Evolutionary conservation across 441 rosid genomes (phyloP), one percentile per base, ranked within the genome.

Genomic region (Breynia disticha): DNA sequence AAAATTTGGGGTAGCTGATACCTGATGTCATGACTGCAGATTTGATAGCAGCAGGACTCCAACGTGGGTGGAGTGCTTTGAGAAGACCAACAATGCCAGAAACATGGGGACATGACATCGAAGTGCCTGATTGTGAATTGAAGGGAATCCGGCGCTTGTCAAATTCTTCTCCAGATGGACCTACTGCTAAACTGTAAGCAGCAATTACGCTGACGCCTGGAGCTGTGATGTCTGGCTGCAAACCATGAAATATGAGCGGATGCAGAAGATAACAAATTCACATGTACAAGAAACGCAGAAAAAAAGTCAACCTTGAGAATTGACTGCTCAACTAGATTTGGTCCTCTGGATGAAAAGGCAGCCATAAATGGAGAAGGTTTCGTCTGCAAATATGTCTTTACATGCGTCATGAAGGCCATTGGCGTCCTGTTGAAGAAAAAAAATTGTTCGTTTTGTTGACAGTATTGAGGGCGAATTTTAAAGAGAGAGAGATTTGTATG

Each of bases 81-180:
- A 81, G 58, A 48, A 81, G 81, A 20, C 76, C 87, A 16, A 50
- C 75, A 45, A 77, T 63, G 11, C 83, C 83, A 1, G 87, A 32
- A 16, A 79, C 75, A 24, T 83, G 85, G 53, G 87, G 91, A 37
- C 85, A 73, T 11, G 87, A 64, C 91, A 81, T 81, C 1, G 90
- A 83, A 5, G 90, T 83, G 1, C 87, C 83, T 0, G 79, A 75
- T 49, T 49, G 16, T 0, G 48, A 43, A 44, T 15, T 56, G 55
- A 43, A 81, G 37, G 78, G 69, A 24, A 48, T 7, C 21, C 58
- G 43, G 7, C 83, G 75, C 11, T 32, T 22, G 46, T 83, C 83
- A 2, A 10, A 59, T 0, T 12, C 42, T 37, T 19, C 5, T 0
- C 13, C 73, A 9, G 77, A 42, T 8, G 79, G 78, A 9, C 70